Evolutionary conservation across 441 rosid species (phyloP), one percentile per base, ranked within the genome.

Genomic region (Euphorbia celastroides): DNA sequence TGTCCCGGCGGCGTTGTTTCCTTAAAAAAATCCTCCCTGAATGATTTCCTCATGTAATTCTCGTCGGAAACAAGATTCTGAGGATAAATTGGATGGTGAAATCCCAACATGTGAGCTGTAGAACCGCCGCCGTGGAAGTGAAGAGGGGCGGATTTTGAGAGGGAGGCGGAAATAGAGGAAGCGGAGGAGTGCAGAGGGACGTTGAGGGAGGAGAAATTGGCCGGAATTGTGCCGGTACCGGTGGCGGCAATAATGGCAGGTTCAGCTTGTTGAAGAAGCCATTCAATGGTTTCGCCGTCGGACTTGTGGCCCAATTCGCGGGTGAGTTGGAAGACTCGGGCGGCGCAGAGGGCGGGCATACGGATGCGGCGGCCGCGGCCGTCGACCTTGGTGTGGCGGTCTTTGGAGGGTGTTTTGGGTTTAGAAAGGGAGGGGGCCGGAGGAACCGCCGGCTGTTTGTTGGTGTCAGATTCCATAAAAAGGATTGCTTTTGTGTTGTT

Each of bases 331-430:
- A 92, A 92, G 60, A 92, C 88, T 79, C 97, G 78, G 22, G 96
- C 97, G 0, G 97, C 97, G 64, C 97, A 92, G 38, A 92, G 72
- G 8, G 96, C 96, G n/a, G 97, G 97, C 97, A 89, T 92, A 78
- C 97, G 78, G 65, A 89, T 92, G 59, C 97, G 83, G 16, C 97
- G 79, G 58, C 97, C n/a, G n/a, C n/a, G n/a, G n/a, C n/a, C n/a
- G n/a, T n/a, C n/a, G n/a, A n/a, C n/a, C n/a, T n/a, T n/a, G 64
- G 88, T 92, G 70, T 92, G 96, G 41, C 96, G 79, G 77, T 92
- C 97, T 73, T 87, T 92, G 75, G 97, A 89, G 74, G 80, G 89
- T 65, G 92, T 81, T 74, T 92, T 92, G 14, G 91, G 19, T 23
- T 65, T 20, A 22, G 84, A 1, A 70, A 78, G 70, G 76, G 81